These are phyloP conservation scores for Trametopsis cervina DNA, from an alignment of 768 basidiomycete genomes.

Conservation along the genomic window DNA sequence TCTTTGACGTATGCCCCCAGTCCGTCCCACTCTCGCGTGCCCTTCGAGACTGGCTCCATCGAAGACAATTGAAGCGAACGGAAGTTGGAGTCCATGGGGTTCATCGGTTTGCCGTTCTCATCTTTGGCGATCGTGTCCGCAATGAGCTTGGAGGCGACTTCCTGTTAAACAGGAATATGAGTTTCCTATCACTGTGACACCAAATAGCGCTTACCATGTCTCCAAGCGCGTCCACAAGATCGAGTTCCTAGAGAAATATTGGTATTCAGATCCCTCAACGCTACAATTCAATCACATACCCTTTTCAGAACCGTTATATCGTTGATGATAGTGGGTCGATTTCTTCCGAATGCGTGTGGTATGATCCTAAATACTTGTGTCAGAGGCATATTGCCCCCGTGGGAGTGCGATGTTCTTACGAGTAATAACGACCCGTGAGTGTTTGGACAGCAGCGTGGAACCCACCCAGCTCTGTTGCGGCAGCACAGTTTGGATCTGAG, in stretches of 20 bases:
- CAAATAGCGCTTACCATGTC: conserved; percentile 56
- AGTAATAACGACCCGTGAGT: conserved; percentile 49
- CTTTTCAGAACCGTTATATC: conserved; percentile 32
- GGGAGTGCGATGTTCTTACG: conserved; percentile 29
- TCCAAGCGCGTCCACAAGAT: conserved; percentile 57
- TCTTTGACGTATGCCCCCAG: conserved; percentile 43
- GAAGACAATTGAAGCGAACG: conserved; percentile 41
- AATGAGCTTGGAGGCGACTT: conserved; percentile 54
- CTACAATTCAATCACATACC: conserved; percentile 18
- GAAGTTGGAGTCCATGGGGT: conserved; percentile 53
- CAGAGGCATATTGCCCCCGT: background rate
- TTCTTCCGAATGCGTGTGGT: conserved; percentile 54
- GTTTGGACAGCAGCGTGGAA: conserved; percentile 34
- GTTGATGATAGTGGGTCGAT: conserved; percentile 39
- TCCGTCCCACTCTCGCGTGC: conserved; percentile 39
- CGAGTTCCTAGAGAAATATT: conserved; percentile 37
- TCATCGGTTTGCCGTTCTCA: conserved; percentile 39
- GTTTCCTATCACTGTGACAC: no score
- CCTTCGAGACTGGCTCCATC: conserved; percentile 39
- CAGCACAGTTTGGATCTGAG: conserved; percentile 34
- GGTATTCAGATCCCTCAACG: background rate
- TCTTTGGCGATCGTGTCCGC: conserved; percentile 30
- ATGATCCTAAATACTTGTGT: conserved; percentile 38
- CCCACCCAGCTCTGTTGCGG: conserved; percentile 31
- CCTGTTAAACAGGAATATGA: conserved; percentile 25